These are phyloP conservation scores for Bauhinia variegata DNA, from an alignment of 306 rosid genomes.

Conservation along the genomic window DNA sequence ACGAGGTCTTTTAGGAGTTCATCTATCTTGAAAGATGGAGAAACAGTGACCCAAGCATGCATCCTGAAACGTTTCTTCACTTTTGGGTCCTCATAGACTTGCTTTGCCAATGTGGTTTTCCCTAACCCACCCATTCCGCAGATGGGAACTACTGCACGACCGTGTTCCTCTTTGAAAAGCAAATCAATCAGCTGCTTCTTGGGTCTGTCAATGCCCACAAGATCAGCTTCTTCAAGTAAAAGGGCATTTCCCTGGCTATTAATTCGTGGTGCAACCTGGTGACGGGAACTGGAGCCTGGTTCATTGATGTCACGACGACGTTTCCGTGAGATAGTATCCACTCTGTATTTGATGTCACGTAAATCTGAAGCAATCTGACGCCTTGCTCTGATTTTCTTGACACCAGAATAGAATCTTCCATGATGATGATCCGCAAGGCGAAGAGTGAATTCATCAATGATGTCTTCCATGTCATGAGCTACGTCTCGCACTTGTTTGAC, in stretches of 20 bases:
- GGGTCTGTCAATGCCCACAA: conserved; percentile 63
- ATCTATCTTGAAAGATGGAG: conserved; percentile 35
- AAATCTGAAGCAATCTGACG: conserved; percentile 40
- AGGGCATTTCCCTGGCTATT: conserved; percentile 64
- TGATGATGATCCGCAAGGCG: conserved; percentile 32
- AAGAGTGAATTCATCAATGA: conserved; percentile 49
- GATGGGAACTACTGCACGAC: conserved; percentile 49
- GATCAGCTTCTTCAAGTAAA: conserved; percentile 62
- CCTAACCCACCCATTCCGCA: conserved; percentile 66
- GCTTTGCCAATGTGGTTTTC: conserved; percentile 60
- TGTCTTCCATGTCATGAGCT: conserved; percentile 57
- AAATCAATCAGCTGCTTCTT: conserved; percentile 45
- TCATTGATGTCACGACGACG: conserved; percentile 35
- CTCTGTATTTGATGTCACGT: conserved; percentile 42
- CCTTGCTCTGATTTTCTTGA: conserved; percentile 36
- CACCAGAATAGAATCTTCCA: not conserved
- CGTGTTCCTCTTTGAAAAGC: conserved; percentile 47
- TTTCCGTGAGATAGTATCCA: conserved; percentile 31
- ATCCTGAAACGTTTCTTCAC: conserved; percentile 51
- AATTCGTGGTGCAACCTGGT: conserved; percentile 27
- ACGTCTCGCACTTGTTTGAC: conserved; percentile 50
- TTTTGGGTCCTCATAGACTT: conserved; percentile 52
- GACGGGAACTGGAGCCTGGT: conserved; percentile 19
- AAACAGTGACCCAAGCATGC: conserved; percentile 57
- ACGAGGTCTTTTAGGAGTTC: conserved; percentile 50